Conservation (phyloP, 23 red algal genomes). For the Gracilaria domingensis region DNA sequence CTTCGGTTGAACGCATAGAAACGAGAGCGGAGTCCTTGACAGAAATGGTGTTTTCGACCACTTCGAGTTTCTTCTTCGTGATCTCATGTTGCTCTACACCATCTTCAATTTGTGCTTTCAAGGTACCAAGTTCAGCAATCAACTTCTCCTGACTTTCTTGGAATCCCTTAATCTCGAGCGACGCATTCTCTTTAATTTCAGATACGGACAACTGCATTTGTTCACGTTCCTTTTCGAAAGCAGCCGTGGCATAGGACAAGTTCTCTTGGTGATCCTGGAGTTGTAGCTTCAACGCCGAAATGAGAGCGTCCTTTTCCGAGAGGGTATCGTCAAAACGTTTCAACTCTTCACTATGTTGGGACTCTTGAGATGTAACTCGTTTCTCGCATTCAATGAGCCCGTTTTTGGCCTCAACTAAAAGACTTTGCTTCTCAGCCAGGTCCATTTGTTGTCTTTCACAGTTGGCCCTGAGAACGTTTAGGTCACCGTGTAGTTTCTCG, state of each 20-base stretch:
- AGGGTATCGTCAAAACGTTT: neutral
- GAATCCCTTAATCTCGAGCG: neutral
- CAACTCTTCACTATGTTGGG: neutral
- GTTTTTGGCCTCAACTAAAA: conserved; percentile 14
- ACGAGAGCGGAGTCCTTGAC: neutral
- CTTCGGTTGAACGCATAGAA: neutral
- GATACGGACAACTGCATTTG: neutral
- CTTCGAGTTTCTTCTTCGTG: neutral
- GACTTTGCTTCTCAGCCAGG: neutral
- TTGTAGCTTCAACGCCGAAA: conserved; percentile 5
- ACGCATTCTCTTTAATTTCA: conserved; percentile 11
- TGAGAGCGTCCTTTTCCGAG: neutral
- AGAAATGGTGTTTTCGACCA: neutral
- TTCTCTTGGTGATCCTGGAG: neutral
- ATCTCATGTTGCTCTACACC: neutral
- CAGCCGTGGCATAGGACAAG: neutral
- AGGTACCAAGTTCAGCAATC: neutral
- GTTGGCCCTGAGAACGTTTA: neutral
- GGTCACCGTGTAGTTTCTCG: neutral
- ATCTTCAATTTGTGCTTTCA: neutral
- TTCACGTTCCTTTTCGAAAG: neutral
- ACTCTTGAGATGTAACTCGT: neutral
- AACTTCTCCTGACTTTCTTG: neutral
- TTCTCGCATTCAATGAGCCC: neutral
- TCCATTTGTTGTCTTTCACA: neutral